Conservation (phyloP, 2,329 filamentous ascomycete genomes). For the Fusarium longipes region DNA sequence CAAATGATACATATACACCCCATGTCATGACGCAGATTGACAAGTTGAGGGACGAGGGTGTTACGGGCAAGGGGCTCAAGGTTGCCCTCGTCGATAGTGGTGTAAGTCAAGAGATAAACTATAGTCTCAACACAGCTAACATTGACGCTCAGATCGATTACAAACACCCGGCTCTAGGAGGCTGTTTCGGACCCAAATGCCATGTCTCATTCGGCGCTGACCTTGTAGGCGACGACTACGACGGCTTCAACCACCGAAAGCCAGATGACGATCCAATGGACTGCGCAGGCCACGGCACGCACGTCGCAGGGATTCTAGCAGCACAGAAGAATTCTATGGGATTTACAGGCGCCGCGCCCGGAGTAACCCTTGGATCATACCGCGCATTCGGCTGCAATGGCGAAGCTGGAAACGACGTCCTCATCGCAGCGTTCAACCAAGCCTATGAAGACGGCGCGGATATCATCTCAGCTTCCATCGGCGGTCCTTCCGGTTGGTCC, state of each 20-base stretch:
- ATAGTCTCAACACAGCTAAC: background rate
- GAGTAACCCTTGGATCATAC: conserved; percentile 66
- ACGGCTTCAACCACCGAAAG: conserved; percentile 52
- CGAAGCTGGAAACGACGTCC: conserved; percentile 63
- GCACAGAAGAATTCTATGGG: conserved; percentile 64
- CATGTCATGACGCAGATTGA: conserved; percentile 69
- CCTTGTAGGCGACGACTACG: conserved; percentile 67
- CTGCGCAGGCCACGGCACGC: conserved; percentile 69
- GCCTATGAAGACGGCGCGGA: conserved; percentile 70
- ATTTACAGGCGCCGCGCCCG: conserved; percentile 68
- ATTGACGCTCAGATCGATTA: conserved; percentile 64
- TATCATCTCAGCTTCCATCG: conserved; percentile 67
- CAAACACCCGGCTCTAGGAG: conserved; percentile 70
- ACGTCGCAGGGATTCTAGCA: conserved; percentile 71
- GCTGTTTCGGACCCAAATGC: conserved; percentile 70
- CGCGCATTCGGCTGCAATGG: conserved; percentile 68
- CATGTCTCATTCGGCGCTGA: conserved; percentile 68
- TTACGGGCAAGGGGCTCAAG: conserved; percentile 63
- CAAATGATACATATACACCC: conserved; percentile 58
- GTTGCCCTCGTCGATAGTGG: conserved; percentile 66
- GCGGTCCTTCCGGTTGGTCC: conserved; percentile 63
- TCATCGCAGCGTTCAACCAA: conserved; percentile 69
- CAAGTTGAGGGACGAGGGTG: conserved; percentile 60
- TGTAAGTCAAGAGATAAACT: conserved; percentile 52
- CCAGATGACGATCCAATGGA: conserved; percentile 66